Evolutionary conservation across 805 yeast genomes (phyloP), one percentile per base, ranked within the genome.

Genomic region (Candida peoriensis): DNA sequence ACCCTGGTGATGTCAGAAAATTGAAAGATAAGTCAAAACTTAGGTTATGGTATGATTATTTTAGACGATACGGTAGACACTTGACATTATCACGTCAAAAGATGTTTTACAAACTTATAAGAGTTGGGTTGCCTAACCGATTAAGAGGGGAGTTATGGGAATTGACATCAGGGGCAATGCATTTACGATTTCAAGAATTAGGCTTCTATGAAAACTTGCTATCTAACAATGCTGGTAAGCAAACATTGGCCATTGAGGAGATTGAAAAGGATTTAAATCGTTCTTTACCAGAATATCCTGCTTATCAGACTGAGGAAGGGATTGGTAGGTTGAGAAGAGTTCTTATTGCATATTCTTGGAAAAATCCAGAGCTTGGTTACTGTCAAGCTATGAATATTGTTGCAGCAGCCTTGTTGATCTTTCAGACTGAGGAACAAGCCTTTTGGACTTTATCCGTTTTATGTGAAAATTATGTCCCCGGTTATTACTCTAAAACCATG

Each of bases 351-450:
- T 93, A 89, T 53, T 85, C 96, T 0, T 93, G 97, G 97, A 85
- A 83, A 45, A 88, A 89, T 55, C 96, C 96, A 0, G 96, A 90
- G 27, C 86, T 93, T 18, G 99, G 99, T 0, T 93, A 93, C 58
- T 93, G 99, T 57, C 98, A 93, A 59, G 98, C 97, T 2, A 93
- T 94, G 98, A 93, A 93, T 55, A 93, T 93, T 33, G 88, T 84
- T 8, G 78, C 76, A 2, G 95, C 95, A 2, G 89, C 86, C 0
- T 57, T 84, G 34, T 61, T 84, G 40, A 82, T 82, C 25, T 83
- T 78, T 56, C 88, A 86, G 82, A 82, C 94, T 8, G 99, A 93
- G 58, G 98, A 90, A 46, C 97, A 93, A 59, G 97, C 96, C 0
- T 93, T 87, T 54, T 93, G 97, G 97, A 76, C 90, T 38, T 68